phyloP scores from a whole-genome alignment of 2,329 filamentous ascomycete genomes.

The Fusarium nelsonii region DNA sequence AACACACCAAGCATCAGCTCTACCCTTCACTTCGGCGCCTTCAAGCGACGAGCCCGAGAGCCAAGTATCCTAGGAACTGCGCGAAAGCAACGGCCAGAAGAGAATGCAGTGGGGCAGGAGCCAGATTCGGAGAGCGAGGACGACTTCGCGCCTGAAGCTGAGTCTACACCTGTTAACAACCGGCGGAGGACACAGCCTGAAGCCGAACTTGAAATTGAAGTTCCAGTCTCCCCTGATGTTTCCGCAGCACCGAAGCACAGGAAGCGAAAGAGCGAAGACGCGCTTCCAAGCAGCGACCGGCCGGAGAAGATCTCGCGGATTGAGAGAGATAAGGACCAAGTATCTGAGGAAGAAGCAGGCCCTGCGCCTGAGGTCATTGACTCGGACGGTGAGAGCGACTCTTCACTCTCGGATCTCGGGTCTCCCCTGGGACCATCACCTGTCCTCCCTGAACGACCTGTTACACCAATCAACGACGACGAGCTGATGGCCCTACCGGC shows the following conservation, averaged over 20 bases:
- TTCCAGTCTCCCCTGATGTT: slow-evolving; percentile 45
- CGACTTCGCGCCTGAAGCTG: slow-evolving; percentile 73
- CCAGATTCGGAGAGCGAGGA: slow-evolving; percentile 58
- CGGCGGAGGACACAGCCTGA: slow-evolving; percentile 55
- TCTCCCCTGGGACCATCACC: slow-evolving; percentile 53
- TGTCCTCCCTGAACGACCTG: slow-evolving; percentile 48
- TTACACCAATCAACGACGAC: slow-evolving; percentile 61
- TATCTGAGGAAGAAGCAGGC: slow-evolving; percentile 30
- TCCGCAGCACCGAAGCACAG: slow-evolving; percentile 54
- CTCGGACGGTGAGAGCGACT: slow-evolving; percentile 52
- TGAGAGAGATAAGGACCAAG: slow-evolving; percentile 37
- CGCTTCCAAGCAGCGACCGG: slow-evolving; percentile 54
- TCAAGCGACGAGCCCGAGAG: slow-evolving; percentile 69
- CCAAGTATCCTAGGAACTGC: slow-evolving; percentile 71
- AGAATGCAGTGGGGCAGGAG: slow-evolving; percentile 48
- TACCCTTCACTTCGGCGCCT: slow-evolving; percentile 68
- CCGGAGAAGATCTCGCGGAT: slow-evolving; percentile 54
- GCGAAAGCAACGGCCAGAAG: slow-evolving; percentile 57
- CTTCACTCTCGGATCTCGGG: slow-evolving; percentile 54
- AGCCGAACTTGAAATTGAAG: slow-evolving; percentile 35
- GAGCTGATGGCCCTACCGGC: slow-evolving; percentile 67
- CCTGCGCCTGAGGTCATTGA: slow-evolving; percentile 20
- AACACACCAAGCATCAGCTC: slow-evolving; percentile 63
- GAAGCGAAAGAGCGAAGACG: slow-evolving; percentile 69
- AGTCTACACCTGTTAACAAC: slow-evolving; percentile 73